Evolutionary conservation across 2,329 filamentous ascomycete species (phyloP).

Genomic region (Paraphaeosphaeria minitans): DNA sequence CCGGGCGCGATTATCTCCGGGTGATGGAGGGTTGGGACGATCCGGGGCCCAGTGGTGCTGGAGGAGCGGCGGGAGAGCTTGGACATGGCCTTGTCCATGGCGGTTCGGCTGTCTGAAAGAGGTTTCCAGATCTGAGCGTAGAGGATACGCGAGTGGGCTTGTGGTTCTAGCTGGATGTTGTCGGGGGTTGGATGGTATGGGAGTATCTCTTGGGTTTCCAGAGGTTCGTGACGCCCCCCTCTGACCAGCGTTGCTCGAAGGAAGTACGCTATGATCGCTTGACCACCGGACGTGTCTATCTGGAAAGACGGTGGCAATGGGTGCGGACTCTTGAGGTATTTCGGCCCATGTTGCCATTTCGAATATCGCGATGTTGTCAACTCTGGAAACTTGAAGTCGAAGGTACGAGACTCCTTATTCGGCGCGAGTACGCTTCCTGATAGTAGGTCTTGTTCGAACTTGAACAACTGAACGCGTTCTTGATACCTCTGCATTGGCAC

Average conservation of each 20-base stretch:
- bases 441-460: constrained; percentile 31
- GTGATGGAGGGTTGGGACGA: constrained; percentile 38
- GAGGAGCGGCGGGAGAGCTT: constrained; percentile 25
- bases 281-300: constrained; percentile 33
- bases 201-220: constrained; percentile 31
- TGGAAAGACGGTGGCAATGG: constrained; percentile 42
- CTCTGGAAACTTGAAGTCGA: constrained; percentile 44
- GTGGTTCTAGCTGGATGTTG: constrained; percentile 22
- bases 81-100: constrained; percentile 29
- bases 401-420: constrained; percentile 40
- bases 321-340: constrained; percentile 39
- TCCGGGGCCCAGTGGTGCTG: constrained; percentile 22
- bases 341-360: constrained; percentile 31
- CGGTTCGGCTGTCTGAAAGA: constrained; percentile 18
- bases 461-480: constrained; percentile 39
- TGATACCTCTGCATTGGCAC: constrained; percentile 30
- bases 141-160: constrained; percentile 29
- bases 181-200: constrained; percentile 32
- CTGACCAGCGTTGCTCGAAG: constrained; percentile 33
- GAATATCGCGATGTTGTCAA: constrained; percentile 36
- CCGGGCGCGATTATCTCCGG: constrained; percentile 37
- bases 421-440: constrained; percentile 23
- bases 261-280: constrained; percentile 39
- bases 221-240: constrained; percentile 17
- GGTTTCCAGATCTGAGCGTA: constrained; percentile 39